Conservation (phyloP, 805 yeast species). For the Candida rishiriensis region DNA sequence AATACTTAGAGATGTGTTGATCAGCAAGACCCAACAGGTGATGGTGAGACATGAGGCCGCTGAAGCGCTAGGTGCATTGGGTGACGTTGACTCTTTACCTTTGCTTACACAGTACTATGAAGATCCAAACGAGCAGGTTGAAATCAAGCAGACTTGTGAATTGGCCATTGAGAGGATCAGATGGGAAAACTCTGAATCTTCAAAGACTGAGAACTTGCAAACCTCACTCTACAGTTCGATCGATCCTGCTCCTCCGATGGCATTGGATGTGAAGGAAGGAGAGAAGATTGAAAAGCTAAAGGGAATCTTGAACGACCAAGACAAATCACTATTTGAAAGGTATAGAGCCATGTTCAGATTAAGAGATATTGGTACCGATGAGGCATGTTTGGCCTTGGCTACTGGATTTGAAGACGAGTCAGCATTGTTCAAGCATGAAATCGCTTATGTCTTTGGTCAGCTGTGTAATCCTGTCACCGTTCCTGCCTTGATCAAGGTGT, state of each 20-base stretch:
- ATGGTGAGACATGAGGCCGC: conserved; percentile 99
- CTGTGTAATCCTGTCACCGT: conserved; percentile 90
- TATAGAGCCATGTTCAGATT: conserved; percentile 98
- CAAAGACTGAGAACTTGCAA: conserved; percentile 67
- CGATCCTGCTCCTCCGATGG: conserved; percentile 98
- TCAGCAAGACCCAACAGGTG: conserved; percentile 64
- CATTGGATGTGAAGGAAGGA: conserved; percentile 42
- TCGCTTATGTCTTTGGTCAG: conserved; percentile 98
- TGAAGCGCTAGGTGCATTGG: conserved; percentile 95
- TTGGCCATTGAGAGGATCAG: conserved; percentile 91
- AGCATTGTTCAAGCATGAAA: conserved; percentile 95
- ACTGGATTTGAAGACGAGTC: conserved; percentile 85
- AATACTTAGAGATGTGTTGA: conserved; percentile 65
- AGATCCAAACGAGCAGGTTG: conserved; percentile 67
- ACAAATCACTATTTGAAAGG: conserved; percentile 80
- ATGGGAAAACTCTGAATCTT: conserved; percentile 76
- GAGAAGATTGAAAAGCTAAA: conserved; percentile 65
- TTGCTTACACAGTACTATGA: conserved; percentile 61
- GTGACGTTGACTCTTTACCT: conserved; percentile 68
- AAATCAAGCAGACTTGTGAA: conserved; percentile 96
- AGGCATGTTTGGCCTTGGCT: conserved; percentile 89
- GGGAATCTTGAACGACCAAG: conserved; percentile 67
- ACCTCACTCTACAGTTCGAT: conserved; percentile 77
- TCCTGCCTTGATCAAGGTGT: conserved; percentile 78
- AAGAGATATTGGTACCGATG: conserved; percentile 90